Base-by-base conservation (phyloP, 768 basidiomycete species). In the Podaxis sp. region DNA sequence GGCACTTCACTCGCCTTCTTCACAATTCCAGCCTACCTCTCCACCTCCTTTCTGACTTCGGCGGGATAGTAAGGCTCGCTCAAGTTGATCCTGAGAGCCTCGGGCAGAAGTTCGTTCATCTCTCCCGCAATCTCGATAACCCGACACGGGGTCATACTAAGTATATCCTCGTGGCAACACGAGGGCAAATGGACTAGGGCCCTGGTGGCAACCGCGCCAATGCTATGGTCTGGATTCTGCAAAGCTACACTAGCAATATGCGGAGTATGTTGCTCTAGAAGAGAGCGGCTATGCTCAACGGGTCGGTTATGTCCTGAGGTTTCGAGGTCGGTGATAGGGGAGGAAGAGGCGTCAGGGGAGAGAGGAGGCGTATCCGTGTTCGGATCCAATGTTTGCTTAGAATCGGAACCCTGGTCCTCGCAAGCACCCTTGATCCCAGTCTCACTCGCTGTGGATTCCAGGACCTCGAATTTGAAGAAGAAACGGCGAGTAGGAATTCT, bases 81-180 rank as follows among this genome's bases (percentile, higher is more conserved):
- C 2, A 76, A 71, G 58, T 81, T 77, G 59, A 91, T 88, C 24
- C 76, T 78, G 67, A 87, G 70, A 0, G 75, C 78, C 48, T 60
- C 68, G 1, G 89, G 89, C 1, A 90, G 77, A 41, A 80, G 82
- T 13, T 69, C 75, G 70, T 91, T 91, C 51, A 91, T 78, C 8
- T 76, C 66, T 15, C 67, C 65, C 3, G 87, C 88, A 17, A 87
- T 87, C 0, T 60, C 71, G 51, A 85, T 69, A 48, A 91, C 83
- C 63, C 84, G 76, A 1, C 71, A 48, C 46, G 82, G 83, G 3
- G 81, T 67, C 89, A 91, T 90, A 0, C 82, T 79, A 58, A 89
- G 68, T 44, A 90, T 79, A 66, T 91, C 88, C 64, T 89, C 87
- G 69, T 91, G 88, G 72, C 88, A 89, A 73, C 87, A 88, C 74